Base-by-base conservation (phyloP, 169 alveolate genomes). In the Plasmodium berghei region DNA sequence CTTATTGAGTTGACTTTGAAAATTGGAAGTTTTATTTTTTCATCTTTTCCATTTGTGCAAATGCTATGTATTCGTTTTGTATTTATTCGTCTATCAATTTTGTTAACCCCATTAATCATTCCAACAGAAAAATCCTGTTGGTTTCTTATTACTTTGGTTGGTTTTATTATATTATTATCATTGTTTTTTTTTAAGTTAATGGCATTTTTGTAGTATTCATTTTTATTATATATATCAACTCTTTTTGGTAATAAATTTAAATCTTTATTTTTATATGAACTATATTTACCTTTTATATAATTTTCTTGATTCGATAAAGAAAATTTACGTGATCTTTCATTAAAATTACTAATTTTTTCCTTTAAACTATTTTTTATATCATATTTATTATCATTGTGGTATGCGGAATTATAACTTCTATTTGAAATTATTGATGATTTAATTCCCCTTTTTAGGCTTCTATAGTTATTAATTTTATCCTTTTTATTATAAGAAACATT, bases 11-110 rank as follows among this genome's bases (percentile, higher is more conserved):
- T 63, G 18, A 49, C 56, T 77, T 62, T 58, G 24, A 77, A 58
- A 20, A 34, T 46, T 5, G 89, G 89, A 5, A 77, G 24, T 77
- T 77, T 77, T 64, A 28, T n/a, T 69, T 54, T 77, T 56, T 63
- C 56, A 40, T 56, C 26, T 70, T 22, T 34, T 2, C 18, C 9
- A 42, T 69, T 54, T 34, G 10, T 42, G 18, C 14, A 63, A 24
- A 4, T 34, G 42, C 10, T 16, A 6, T 12, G 16, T 77, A 63
- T 56, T 56, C 62, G 48, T 26, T 3, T 8, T 22, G 73, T 77
- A 28, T 77, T 77, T 22, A 24, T 48, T 42, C 20, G 52, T 77
- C 52, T 77, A 54, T 63, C n/a, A 24, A 28, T 42, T 77, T 63
- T 69, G 16, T 77, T 77, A 34, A 34, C 49, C 66, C 52, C 66